These are phyloP conservation scores for Fraxinus greggii DNA, from an alignment of 305 asterid genomes.

Conservation along the genomic window DNA sequence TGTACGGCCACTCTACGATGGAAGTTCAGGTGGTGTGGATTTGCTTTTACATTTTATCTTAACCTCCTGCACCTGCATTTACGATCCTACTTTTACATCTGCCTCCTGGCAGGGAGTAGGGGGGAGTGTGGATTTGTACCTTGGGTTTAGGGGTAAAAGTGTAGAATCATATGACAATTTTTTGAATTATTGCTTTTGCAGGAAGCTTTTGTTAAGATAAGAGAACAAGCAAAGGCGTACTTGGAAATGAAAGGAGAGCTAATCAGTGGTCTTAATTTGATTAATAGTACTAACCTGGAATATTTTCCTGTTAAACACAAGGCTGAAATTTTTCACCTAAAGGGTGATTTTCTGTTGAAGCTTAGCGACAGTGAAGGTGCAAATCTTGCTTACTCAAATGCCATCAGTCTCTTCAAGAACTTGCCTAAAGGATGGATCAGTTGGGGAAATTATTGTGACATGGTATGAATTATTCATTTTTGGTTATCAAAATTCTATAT, in stretches of 20 bases:
- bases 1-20: slow-evolving; percentile 99
- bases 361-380: slow-evolving; percentile 97
- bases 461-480: slow-evolving; percentile 53
- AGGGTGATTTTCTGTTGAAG: slow-evolving; percentile 94
- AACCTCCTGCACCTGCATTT: background rate
- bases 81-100: background rate
- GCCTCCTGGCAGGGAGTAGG: background rate
- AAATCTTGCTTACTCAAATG: slow-evolving; percentile 85
- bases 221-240: slow-evolving; percentile 99
- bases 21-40: slow-evolving; percentile 82
- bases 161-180: background rate
- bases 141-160: background rate
- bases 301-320: slow-evolving; percentile 90
- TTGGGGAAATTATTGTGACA: slow-evolving; percentile 98
- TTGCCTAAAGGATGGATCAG: slow-evolving; percentile 99
- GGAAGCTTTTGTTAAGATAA: slow-evolving; percentile 97
- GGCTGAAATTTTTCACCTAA: slow-evolving; percentile 95
- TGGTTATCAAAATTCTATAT: slow-evolving; percentile 14
- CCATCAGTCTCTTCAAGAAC: slow-evolving; percentile 86
- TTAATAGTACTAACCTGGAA: slow-evolving; percentile 92
- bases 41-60: slow-evolving; percentile 9
- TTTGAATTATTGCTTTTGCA: slow-evolving; percentile 37
- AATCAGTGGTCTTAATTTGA: slow-evolving; percentile 90
- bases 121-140: slow-evolving; percentile 5
- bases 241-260: slow-evolving; percentile 99